Base-by-base conservation (phyloP, 345 rosid species). In the Acer campestre region DNA sequence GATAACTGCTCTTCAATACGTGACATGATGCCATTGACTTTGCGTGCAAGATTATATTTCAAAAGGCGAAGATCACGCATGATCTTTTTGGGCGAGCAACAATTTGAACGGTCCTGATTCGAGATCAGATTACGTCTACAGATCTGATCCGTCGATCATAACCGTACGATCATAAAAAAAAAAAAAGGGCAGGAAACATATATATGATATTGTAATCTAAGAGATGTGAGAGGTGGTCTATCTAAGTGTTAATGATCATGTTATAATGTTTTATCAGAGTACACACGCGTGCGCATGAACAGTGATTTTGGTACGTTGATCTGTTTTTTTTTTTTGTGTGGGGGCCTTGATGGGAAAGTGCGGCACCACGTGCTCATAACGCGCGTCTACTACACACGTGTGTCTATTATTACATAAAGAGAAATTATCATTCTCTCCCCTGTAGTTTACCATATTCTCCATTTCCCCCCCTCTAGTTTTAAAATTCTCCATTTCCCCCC, bases 271-370 rank as follows among this genome's bases (percentile, higher is more conserved):
- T 68, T 75, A 7, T 53, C 58, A 17, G 17, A 67, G 80, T 70
- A 73, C 82, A 13, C 80, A 49, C 71, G 89, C 89, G 82, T 86
- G 86, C 85, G 20, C 49, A 51, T 81, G 82, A 86, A 84, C 77
- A 86, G 85, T 81, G 0, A 17, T 69, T 10, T 16, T 7, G 69
- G 68, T 79, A 71, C 74, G 74, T 71, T 23, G 40, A 71, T 58
- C 16, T 76, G 27, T 48, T 79, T 75, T 79, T 75, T 68, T 25
- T 79, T 75, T 79, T 75, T 68, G 1, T 5, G 76, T 71, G 84
- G 86, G 82, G 82, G 1, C 88, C 80, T 3, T 10, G 10, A 1
- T 13, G 16, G 25, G 10, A 68, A 75, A 63, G 64, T 69, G 77
- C 71, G 77, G 63, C 84, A 22, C 79, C 35, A 67, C 80, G 35